A percentile compares a stretch with the other conserved stretches of the same genome.
These are phyloP conservation scores for Cercospora sesami DNA, from an alignment of 2,329 filamentous ascomycete genomes.

Conservation along the genomic window DNA sequence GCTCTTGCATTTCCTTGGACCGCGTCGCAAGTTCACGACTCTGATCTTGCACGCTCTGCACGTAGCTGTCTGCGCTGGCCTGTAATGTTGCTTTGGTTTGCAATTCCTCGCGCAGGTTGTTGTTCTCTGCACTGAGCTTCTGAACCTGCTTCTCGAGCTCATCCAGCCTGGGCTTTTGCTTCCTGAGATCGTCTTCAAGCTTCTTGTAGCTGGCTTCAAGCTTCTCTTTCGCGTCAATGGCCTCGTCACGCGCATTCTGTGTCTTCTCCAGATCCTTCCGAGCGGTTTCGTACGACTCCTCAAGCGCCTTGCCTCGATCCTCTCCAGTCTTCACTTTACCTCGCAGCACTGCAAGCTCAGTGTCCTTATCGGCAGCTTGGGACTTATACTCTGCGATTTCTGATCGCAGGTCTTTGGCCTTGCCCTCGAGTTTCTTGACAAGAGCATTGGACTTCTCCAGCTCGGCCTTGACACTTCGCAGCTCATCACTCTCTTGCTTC, in stretches of 20 bases:
- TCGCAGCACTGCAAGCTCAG: constrained; percentile 73
- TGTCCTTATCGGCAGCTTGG: constrained; percentile 70
- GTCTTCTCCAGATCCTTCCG: constrained; percentile 75
- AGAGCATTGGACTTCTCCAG: constrained; percentile 63
- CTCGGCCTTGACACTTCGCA: constrained; percentile 75
- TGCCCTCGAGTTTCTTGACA: constrained; percentile 73
- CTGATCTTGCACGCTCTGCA: constrained; percentile 92
- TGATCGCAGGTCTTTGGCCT: constrained; percentile 75
- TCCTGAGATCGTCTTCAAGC: constrained; percentile 68
- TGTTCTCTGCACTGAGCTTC: constrained; percentile 67
- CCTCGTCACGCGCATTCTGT: constrained; percentile 77
- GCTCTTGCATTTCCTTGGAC: constrained; percentile 81
- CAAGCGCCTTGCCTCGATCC: constrained; percentile 67
- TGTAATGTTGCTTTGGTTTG: constrained; percentile 85
- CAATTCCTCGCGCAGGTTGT: constrained; percentile 71
- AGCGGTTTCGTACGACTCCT: constrained; percentile 73
- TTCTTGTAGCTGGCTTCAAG: constrained; percentile 67
- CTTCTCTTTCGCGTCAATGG: constrained; percentile 71
- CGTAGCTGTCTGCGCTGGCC: constrained; percentile 76
- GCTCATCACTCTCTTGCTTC: constrained; percentile 70
- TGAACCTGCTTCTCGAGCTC: constrained; percentile 73
- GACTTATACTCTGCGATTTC: constrained; percentile 72
- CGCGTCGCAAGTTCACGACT: constrained; percentile 83
- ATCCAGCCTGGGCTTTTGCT: constrained; percentile 59
- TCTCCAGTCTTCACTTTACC: constrained; percentile 77